Conservation (phyloP, 1,284 basidiomycete genomes). For the Rhodotorula sp. region DNA sequence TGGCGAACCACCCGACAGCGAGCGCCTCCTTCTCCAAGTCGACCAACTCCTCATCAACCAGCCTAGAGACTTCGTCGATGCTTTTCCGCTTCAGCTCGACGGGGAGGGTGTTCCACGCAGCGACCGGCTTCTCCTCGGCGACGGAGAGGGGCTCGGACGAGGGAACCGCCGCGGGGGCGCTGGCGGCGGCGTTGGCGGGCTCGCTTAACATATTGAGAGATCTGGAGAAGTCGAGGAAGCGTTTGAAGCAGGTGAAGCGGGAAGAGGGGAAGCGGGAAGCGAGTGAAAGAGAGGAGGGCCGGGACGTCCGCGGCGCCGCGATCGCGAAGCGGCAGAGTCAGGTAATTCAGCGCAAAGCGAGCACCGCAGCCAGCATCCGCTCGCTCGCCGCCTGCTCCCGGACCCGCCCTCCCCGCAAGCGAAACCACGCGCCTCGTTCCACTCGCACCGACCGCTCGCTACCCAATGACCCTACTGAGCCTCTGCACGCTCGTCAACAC, state of each 20-base stretch:
- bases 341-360: too few species aligned
- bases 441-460: neutral
- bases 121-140: neutral
- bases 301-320: too few species aligned
- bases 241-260: too few species aligned
- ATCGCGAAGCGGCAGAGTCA: neutral
- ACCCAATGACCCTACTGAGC: conserved; percentile 48
- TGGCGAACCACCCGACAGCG: neutral
- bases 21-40: neutral
- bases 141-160: neutral
- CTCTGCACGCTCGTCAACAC: conserved; percentile 63
- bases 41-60: neutral
- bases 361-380: too few species aligned
- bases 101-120: neutral
- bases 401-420: neutral
- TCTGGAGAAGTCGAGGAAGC: too few species aligned
- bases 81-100: neutral
- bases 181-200: too few species aligned
- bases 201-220: too few species aligned
- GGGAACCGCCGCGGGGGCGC: too few species aligned
- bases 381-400: too few species aligned
- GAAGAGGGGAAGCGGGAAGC: too few species aligned
- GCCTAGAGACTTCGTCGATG: neutral
- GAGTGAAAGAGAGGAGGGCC: too few species aligned
- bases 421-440: too few species aligned